Percentiles rank a stretch among this genome's conserved stretches.
These are phyloP conservation scores for Fusarium sp. DNA, from an alignment of 2,329 filamentous ascomycete genomes.

Conservation along the genomic window DNA sequence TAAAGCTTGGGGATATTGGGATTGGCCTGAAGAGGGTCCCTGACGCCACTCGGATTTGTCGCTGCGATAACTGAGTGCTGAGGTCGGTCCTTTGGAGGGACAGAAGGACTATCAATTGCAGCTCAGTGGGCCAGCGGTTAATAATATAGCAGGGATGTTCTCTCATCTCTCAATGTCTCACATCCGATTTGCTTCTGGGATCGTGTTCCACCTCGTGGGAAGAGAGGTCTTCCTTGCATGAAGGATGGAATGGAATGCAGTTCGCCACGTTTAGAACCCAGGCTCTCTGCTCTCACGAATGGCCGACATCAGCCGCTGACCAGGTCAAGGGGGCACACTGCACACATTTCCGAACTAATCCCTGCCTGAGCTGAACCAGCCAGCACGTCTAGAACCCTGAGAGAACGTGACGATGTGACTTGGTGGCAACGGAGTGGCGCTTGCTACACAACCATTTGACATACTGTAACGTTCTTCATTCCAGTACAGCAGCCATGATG, in stretches of 20 bases:
- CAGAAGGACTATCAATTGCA: background rate
- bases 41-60: background rate
- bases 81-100: background rate
- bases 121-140: background rate
- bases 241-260: background rate
- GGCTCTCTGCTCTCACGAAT: background rate
- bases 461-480: constrained; percentile 7
- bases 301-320: constrained; percentile 4
- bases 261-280: background rate
- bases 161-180: background rate
- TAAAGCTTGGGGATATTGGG: background rate
- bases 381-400: constrained; percentile 4
- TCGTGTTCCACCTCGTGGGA: background rate
- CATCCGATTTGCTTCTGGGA: constrained; percentile 1
- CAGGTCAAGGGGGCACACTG: background rate
- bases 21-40: background rate
- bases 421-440: background rate
- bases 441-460: background rate
- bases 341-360: background rate
- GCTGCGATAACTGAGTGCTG: background rate
- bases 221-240: background rate
- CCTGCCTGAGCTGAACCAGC: background rate
- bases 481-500: background rate
- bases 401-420: background rate
- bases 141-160: background rate